Evolutionary conservation across 2,329 filamentous ascomycete species (phyloP).

Genomic region (Neurospora crassa): DNA sequence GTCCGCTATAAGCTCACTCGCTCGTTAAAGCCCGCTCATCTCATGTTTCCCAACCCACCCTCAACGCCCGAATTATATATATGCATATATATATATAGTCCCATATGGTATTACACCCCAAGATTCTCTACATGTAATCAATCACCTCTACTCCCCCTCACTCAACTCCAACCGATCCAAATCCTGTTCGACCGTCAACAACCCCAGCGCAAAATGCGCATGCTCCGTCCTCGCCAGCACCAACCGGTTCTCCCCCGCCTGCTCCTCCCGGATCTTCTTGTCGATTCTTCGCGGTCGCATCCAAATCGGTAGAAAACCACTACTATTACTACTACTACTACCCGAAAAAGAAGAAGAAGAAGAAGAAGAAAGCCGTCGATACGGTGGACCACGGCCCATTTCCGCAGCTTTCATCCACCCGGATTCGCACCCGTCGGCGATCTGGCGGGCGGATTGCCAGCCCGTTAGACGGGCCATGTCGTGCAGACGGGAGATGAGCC

Average conservation of each 20-base stretch:
- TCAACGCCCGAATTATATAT: background rate
- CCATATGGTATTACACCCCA: too few relatives aligned
- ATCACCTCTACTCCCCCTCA: slow-evolving; percentile 3
- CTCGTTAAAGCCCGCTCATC: background rate
- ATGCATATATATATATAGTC: background rate
- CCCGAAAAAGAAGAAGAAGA: slow-evolving; percentile 3
- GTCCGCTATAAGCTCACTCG: background rate
- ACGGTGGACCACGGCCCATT: slow-evolving; percentile 67
- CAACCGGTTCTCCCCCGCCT: slow-evolving; percentile 34
- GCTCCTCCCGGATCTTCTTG: slow-evolving; percentile 38
- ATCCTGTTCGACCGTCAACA: slow-evolving; percentile 71
- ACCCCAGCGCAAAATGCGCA: slow-evolving; percentile 66
- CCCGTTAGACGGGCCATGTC: slow-evolving; percentile 74
- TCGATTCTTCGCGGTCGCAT: slow-evolving; percentile 42
- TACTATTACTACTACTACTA: slow-evolving; percentile 7
- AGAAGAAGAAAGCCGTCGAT: slow-evolving; percentile 37
- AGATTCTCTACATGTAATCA: too few relatives aligned
- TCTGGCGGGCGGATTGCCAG: slow-evolving; percentile 74
- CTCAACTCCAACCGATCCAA: slow-evolving; percentile 52
- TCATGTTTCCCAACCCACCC: background rate
- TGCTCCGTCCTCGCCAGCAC: slow-evolving; percentile 53
- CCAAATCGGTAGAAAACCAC: slow-evolving; percentile 27
- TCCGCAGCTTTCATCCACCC: slow-evolving; percentile 70
- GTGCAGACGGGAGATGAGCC: slow-evolving; percentile 64
- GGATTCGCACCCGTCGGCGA: slow-evolving; percentile 75